Base-by-base conservation (phyloP, 2,329 filamentous ascomycete genomes). In the Neofusicoccum umdonicola region DNA sequence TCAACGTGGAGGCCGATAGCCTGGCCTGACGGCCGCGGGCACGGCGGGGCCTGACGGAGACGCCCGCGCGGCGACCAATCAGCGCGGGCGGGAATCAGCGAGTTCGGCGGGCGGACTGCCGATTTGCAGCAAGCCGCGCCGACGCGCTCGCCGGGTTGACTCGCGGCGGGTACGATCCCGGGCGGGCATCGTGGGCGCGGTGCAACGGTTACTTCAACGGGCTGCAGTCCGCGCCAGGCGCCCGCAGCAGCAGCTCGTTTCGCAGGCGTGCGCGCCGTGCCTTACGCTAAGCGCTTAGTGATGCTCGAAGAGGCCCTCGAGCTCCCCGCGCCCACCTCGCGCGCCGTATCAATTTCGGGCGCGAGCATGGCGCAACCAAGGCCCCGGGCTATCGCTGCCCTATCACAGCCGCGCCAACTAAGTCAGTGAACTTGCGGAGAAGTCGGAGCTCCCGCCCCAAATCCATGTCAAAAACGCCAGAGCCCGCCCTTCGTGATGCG, bases 271-370 rank as follows among this genome's bases (percentile, higher is more conserved):
- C n/a, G n/a, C n/a, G n/a, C n/a, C n/a, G n/a, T 50, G 42, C 61
- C 50, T 63, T 63, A 63, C 61, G 61, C 61, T 63, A 63, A 39
- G 37, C 61, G 15, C 47, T 63, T 52, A 54, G 61, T 63, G 61
- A 63, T 63, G 47, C 35, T 42, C 61, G 34, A 31, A 17, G 17
- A 45, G 17, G 37, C 39, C 37, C 54, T 41, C 19, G n/a, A 39
- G 52, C 54, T 42, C 56, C 31, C 41, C 31, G 56, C 56, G 48
- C 35, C n/a, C 39, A 19, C 56, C 41, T 22, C 17, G 37, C 6
- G 17, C 12, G 47, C 54, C 56, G 56, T 60, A 60, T 60, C 56
- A 60, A 60, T 60, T 60, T 60, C 56, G 56, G 56, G 56, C 27
- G 9, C 56, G 44, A 48, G 60, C 47, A 51, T 39, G 44, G 45